Conservation (phyloP, 208 protist genomes). For the Strigomonas galati region DNA sequence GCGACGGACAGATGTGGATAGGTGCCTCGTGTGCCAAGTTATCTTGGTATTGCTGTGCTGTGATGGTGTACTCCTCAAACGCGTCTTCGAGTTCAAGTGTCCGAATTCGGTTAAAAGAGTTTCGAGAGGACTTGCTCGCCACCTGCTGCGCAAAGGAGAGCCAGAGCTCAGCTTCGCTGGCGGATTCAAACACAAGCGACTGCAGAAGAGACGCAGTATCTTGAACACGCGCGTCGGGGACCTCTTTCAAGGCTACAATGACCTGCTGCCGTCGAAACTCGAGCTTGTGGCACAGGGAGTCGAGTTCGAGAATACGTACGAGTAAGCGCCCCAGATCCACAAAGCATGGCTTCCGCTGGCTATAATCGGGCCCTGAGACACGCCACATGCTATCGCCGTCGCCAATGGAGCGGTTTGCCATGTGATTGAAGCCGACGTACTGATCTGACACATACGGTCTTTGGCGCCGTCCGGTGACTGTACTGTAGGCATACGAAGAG, state of each 20-base stretch:
- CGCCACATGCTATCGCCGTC: slow-evolving; percentile 61
- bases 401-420: slow-evolving; percentile 46
- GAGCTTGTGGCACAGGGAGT: slow-evolving; percentile 65
- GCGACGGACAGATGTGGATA: slow-evolving; percentile 43
- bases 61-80: slow-evolving; percentile 83
- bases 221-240: slow-evolving; percentile 55
- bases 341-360: slow-evolving; percentile 79
- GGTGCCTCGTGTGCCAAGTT: slow-evolving; percentile 55
- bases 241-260: slow-evolving; percentile 55
- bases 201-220: slow-evolving; percentile 53
- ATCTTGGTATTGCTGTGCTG: slow-evolving; percentile 70
- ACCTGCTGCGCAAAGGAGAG: slow-evolving; percentile 44
- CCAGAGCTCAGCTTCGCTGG: slow-evolving; percentile 76
- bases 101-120: slow-evolving; percentile 24
- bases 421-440: slow-evolving; percentile 62
- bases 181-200: slow-evolving; percentile 64
- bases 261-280: slow-evolving; percentile 67
- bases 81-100: slow-evolving; percentile 65
- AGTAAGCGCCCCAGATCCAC: slow-evolving; percentile 77
- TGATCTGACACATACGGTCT: slow-evolving; percentile 41
- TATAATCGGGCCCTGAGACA: slow-evolving; percentile 24
- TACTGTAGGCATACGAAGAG: slow-evolving; percentile 74
- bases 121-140: neutral
- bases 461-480: slow-evolving; percentile 60
- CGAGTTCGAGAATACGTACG: slow-evolving; percentile 73